Evolutionary conservation across 2,329 filamentous ascomycete genomes (phyloP).

Genomic region (Stemphylium beticola): DNA sequence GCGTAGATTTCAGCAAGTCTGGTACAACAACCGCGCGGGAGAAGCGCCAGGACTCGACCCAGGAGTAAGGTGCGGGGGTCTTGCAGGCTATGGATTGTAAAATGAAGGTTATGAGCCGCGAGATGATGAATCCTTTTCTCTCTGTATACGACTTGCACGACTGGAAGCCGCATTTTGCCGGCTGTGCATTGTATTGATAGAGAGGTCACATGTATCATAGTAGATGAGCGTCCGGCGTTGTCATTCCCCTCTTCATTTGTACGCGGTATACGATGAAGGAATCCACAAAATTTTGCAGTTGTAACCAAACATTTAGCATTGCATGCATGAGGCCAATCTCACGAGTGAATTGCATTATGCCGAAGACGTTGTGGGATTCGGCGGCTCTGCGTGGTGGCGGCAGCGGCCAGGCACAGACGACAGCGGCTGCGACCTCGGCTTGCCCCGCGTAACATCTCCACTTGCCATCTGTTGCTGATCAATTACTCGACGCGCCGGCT

Average conservation of each 20-base stretch:
- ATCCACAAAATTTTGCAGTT: slow-evolving; percentile 8
- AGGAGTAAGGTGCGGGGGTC: slow-evolving; percentile 14
- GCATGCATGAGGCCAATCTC: not conserved
- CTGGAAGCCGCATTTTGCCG: slow-evolving; percentile 24
- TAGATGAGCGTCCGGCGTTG: slow-evolving; percentile 37
- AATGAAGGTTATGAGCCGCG: not conserved
- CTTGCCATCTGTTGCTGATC: slow-evolving; percentile 32
- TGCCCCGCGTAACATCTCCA: slow-evolving; percentile 20
- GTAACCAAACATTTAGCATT: slow-evolving; percentile 10
- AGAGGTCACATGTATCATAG: slow-evolving; percentile 36
- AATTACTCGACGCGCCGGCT: slow-evolving; percentile 20
- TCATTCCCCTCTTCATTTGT: slow-evolving; percentile 32
- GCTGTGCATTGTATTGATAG: slow-evolving; percentile 33
- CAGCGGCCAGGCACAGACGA: slow-evolving; percentile 1
- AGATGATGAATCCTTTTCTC: not conserved
- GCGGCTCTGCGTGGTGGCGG: slow-evolving; percentile 11
- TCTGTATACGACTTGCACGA: slow-evolving; percentile 16
- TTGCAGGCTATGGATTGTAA: not conserved
- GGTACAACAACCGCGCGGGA: slow-evolving; percentile 13
- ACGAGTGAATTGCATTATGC: not conserved
- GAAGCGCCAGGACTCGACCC: slow-evolving; percentile 22
- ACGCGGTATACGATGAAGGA: slow-evolving; percentile 15
- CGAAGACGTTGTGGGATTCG: slow-evolving; percentile 2
- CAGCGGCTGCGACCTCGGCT: slow-evolving; percentile 25
- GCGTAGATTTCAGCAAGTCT: slow-evolving; percentile 66